phyloP scores from a whole-genome alignment of 2,329 filamentous ascomycete genomes.

The Didymella segeticola region DNA sequence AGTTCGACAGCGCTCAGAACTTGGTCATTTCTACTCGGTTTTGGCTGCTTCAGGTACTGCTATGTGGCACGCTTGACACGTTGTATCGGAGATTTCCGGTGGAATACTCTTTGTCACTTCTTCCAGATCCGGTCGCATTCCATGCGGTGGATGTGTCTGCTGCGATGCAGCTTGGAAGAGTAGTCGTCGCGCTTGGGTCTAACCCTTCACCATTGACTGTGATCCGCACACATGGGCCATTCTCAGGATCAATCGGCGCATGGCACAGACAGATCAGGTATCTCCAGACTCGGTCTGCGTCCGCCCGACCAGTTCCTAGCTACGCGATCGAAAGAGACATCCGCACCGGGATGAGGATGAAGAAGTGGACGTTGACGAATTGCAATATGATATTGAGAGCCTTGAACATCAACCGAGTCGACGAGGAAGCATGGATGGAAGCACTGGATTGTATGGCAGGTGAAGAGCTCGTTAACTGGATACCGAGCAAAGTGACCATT shows the following conservation, averaged over 20 bases:
- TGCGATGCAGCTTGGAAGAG: neutral
- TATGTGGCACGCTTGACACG: slow-evolving; percentile 8
- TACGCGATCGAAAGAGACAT: neutral
- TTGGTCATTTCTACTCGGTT: slow-evolving; percentile 3
- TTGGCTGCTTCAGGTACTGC: slow-evolving; percentile 4
- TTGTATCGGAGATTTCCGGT: neutral
- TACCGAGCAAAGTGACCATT: slow-evolving; percentile 9
- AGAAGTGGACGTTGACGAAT: neutral
- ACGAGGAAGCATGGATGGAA: slow-evolving; percentile 6
- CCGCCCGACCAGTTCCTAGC: no score
- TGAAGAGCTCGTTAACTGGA: slow-evolving; percentile 7
- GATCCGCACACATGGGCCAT: neutral
- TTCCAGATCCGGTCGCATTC: neutral
- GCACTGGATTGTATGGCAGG: slow-evolving; percentile 14
- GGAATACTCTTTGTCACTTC: neutral
- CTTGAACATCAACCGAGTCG: neutral
- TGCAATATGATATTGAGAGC: neutral
- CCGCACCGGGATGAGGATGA: neutral
- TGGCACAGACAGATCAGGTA: slow-evolving; percentile 5
- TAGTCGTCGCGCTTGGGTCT: neutral
- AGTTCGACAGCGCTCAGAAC: neutral
- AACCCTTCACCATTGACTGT: neutral
- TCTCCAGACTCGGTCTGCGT: neutral
- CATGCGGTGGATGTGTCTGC: neutral
- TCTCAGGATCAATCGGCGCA: neutral